Evolutionary conservation across 257 asterid species (phyloP).

Genomic region (Solanum etuberosum): DNA sequence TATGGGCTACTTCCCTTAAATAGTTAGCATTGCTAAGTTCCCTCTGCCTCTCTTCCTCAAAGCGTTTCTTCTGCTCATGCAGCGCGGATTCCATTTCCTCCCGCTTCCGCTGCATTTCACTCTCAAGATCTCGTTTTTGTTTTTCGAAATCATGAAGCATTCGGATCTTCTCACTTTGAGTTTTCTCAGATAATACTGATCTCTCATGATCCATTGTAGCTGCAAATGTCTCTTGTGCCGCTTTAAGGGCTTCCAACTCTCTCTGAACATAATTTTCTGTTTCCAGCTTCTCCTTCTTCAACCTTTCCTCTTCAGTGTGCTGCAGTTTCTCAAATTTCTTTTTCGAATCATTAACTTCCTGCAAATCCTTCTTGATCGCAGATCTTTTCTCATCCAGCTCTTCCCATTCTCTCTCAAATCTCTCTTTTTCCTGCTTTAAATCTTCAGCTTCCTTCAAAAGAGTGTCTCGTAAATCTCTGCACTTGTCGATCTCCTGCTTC

Average conservation of each 20-base stretch:
- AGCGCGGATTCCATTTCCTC: constrained; percentile 62
- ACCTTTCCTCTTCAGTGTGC: constrained; percentile 62
- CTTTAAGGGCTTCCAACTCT: constrained; percentile 70
- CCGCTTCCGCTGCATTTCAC: constrained; percentile 43
- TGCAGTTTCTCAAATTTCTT: constrained; percentile 38
- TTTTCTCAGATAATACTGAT: constrained; percentile 46
- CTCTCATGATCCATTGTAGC: constrained; percentile 77
- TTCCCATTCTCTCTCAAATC: constrained; percentile 96
- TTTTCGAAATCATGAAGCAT: constrained; percentile 57
- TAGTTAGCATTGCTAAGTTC: constrained; percentile 46
- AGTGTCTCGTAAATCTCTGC: constrained; percentile 50
- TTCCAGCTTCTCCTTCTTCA: constrained; percentile 65
- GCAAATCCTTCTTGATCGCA: constrained; percentile 51
- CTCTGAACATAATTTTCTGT: constrained; percentile 44
- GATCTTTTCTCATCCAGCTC: constrained; percentile 67
- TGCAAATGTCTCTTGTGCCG: constrained; percentile 63
- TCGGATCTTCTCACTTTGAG: constrained; percentile 47
- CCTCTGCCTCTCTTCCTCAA: constrained; percentile 52
- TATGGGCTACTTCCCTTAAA: constrained; percentile 63
- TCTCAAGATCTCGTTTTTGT: constrained; percentile 61
- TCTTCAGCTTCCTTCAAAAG: constrained; percentile 66
- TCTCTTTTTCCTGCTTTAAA: constrained; percentile 77
- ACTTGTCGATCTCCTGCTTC: constrained; percentile 78
- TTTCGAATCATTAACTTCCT: constrained; percentile 37
- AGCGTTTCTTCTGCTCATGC: constrained; percentile 45